Conservation (phyloP, 371 early-diverging fungal species). For the Ecytonucleospora hepatopenaei region DNA sequence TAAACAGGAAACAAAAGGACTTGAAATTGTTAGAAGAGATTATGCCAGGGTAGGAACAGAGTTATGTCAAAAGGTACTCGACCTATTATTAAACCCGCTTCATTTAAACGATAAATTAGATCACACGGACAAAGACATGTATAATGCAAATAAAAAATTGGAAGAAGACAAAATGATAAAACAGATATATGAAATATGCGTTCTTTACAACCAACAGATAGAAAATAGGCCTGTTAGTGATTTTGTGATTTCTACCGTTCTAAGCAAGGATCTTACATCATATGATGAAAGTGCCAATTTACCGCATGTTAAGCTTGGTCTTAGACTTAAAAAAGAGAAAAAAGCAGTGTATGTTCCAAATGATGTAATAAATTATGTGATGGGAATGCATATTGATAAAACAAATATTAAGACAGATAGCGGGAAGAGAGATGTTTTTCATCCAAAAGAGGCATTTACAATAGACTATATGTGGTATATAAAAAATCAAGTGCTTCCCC, state of each 20-base stretch:
- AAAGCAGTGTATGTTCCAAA: constrained; percentile 67
- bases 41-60: constrained; percentile 85
- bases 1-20: constrained; percentile 78
- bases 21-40: constrained; percentile 90
- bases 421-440: constrained; percentile 56
- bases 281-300: constrained; percentile 75
- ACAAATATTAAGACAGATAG: constrained; percentile 64
- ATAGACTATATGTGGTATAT: constrained; percentile 87
- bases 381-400: constrained; percentile 61
- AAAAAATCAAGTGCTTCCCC: constrained; percentile 81
- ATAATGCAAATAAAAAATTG: background rate
- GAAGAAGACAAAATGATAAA: background rate
- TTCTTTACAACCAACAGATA: constrained; percentile 1
- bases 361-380: constrained; percentile 86
- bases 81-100: constrained; percentile 43
- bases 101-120: constrained; percentile 14
- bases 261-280: constrained; percentile 77
- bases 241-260: constrained; percentile 70
- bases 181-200: constrained; percentile 17
- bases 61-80: constrained; percentile 62
- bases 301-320: constrained; percentile 88
- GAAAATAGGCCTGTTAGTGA: constrained; percentile 62
- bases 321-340: constrained; percentile 62
- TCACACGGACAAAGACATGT: background rate
- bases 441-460: constrained; percentile 65